Evolutionary conservation across 1,284 basidiomycete genomes (phyloP).

Genomic region (Inonotus obliquus): DNA sequence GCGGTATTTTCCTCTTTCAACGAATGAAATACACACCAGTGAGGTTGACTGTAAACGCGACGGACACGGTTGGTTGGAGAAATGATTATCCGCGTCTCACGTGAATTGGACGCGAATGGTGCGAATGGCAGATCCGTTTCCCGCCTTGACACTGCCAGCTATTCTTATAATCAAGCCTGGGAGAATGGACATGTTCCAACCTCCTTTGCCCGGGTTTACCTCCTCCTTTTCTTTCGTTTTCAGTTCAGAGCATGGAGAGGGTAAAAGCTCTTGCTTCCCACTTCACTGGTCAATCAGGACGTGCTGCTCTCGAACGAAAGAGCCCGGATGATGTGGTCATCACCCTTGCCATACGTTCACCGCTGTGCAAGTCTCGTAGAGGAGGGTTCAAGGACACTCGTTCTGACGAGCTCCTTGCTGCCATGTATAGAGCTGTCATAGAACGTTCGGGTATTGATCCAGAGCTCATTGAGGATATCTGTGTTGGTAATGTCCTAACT

Average conservation of each 20-base stretch:
- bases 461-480: constrained; percentile 69
- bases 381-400: constrained; percentile 81
- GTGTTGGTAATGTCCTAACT: constrained; percentile 67
- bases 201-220: background rate
- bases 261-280: constrained; percentile 64
- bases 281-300: constrained; percentile 39
- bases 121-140: too few relatives aligned
- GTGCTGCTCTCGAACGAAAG: constrained; percentile 49
- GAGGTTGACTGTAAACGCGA: background rate
- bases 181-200: background rate
- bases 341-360: constrained; percentile 72
- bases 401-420: constrained; percentile 71
- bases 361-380: constrained; percentile 72
- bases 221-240: constrained; percentile 19
- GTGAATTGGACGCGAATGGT: background rate
- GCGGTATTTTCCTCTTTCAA: background rate
- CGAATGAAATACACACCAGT: background rate
- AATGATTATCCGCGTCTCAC: background rate
- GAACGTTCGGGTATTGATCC: constrained; percentile 63
- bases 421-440: constrained; percentile 72
- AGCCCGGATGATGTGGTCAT: constrained; percentile 74
- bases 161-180: background rate
- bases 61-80: background rate
- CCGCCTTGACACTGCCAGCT: too few relatives aligned
- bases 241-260: constrained; percentile 38